These are phyloP conservation scores for Colletotrichum noveboracense DNA, from an alignment of 2,329 filamentous ascomycete genomes.

Conservation along the genomic window DNA sequence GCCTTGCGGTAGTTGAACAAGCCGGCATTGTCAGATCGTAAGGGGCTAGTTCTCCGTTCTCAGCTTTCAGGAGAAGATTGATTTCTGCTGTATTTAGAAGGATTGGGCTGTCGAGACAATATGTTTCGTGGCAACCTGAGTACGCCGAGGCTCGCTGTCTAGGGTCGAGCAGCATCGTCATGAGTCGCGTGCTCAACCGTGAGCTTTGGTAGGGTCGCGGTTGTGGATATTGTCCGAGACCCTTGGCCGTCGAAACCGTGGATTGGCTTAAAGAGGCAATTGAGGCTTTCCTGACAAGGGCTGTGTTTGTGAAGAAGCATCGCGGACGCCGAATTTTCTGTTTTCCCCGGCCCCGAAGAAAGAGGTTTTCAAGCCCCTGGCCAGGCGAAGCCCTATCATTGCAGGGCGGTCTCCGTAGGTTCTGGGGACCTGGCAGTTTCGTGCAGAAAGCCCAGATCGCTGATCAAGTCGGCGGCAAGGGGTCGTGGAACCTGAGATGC, in stretches of 20 bases:
- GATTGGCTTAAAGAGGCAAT: background rate
- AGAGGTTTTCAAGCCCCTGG: background rate
- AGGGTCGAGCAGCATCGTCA: background rate
- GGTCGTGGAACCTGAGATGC: background rate
- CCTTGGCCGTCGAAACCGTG: background rate
- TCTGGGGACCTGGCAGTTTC: background rate
- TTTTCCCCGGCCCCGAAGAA: background rate
- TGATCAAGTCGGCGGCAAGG: background rate
- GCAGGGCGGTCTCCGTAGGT: background rate
- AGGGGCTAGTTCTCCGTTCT: background rate
- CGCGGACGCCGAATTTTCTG: background rate
- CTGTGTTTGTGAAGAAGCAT: background rate
- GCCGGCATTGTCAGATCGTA: background rate
- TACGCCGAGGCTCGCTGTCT: background rate
- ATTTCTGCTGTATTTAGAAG: background rate
- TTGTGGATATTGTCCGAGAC: background rate
- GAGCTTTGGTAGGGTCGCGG: background rate
- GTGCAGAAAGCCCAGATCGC: background rate
- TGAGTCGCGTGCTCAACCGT: conserved; percentile 10
- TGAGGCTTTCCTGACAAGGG: background rate
- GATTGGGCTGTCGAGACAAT: background rate
- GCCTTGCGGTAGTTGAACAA: conserved; percentile 4
- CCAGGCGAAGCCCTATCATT: background rate
- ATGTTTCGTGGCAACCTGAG: background rate
- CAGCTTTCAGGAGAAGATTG: background rate